Evolutionary conservation across 345 rosid genomes (phyloP).

Genomic region (Nephelium lappaceum): DNA sequence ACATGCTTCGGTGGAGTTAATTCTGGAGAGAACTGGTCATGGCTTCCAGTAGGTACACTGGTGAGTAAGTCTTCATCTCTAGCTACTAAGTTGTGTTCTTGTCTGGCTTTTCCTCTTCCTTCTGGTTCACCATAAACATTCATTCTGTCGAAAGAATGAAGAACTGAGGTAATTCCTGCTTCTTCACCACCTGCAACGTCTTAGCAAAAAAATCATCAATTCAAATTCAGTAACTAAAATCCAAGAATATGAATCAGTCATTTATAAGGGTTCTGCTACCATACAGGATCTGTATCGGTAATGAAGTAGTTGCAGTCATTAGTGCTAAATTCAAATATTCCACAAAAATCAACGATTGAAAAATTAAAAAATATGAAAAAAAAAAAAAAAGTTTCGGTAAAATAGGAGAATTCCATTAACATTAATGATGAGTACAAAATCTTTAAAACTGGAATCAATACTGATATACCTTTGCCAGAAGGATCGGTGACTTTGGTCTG

Average conservation of each 20-base stretch:
- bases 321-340: too few species aligned
- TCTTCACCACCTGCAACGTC: slow-evolving; percentile 38
- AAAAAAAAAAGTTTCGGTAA: too few species aligned
- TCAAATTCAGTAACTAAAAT: not conserved
- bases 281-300: too few species aligned
- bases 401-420: too few species aligned
- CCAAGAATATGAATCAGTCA: not conserved
- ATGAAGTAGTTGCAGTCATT: too few species aligned
- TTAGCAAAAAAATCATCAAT: slow-evolving; percentile 5
- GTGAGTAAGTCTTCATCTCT: slow-evolving; percentile 10
- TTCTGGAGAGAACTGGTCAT: slow-evolving; percentile 62
- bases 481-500: slow-evolving; percentile 62
- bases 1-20: slow-evolving; percentile 16
- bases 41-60: slow-evolving; percentile 48
- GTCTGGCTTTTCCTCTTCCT: slow-evolving; percentile 6
- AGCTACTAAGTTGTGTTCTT: slow-evolving; percentile 8
- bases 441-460: too few species aligned
- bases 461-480: slow-evolving; percentile 40
- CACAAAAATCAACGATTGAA: too few species aligned
- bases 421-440: too few species aligned
- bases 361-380: too few species aligned
- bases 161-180: slow-evolving; percentile 34
- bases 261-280: not conserved
- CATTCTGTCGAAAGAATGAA: slow-evolving; percentile 42
- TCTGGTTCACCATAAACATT: slow-evolving; percentile 28